Percentiles rank a stretch among this genome's conserved stretches.
phyloP scores from a whole-genome alignment of 257 asterid genomes.

The Rubia yunnanensis region DNA sequence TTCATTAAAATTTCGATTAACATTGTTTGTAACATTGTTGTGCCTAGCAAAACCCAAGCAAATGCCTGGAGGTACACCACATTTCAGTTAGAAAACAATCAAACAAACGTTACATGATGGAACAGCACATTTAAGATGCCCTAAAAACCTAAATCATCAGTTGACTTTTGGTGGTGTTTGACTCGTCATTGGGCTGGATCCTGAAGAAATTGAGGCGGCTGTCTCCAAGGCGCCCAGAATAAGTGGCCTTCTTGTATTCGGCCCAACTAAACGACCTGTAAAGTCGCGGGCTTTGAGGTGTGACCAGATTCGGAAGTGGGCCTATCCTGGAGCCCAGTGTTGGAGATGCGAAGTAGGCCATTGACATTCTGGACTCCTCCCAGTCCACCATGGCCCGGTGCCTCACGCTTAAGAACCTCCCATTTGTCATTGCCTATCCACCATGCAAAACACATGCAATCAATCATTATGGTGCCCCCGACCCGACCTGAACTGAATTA shows the following conservation, averaged over 20 bases:
- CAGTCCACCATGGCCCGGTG: slow-evolving; percentile 52
- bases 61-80: background rate
- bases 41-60: background rate
- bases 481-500: no score
- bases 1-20: no score
- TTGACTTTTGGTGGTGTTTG: background rate
- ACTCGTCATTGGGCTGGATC: slow-evolving; percentile 6
- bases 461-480: no score
- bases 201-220: slow-evolving; percentile 25
- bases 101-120: background rate
- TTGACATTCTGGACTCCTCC: slow-evolving; percentile 38
- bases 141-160: background rate
- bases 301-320: slow-evolving; percentile 23
- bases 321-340: slow-evolving; percentile 31
- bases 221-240: slow-evolving; percentile 36
- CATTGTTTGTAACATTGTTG: background rate
- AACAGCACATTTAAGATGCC: background rate
- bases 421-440: slow-evolving; percentile 50
- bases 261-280: slow-evolving; percentile 41
- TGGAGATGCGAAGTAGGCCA: slow-evolving; percentile 58
- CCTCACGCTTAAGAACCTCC: slow-evolving; percentile 52
- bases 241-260: slow-evolving; percentile 48
- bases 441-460: background rate
- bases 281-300: slow-evolving; percentile 21
- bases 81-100: no score